Base-by-base conservation (phyloP, 768 basidiomycete genomes). In the Russula ochroleuca region DNA sequence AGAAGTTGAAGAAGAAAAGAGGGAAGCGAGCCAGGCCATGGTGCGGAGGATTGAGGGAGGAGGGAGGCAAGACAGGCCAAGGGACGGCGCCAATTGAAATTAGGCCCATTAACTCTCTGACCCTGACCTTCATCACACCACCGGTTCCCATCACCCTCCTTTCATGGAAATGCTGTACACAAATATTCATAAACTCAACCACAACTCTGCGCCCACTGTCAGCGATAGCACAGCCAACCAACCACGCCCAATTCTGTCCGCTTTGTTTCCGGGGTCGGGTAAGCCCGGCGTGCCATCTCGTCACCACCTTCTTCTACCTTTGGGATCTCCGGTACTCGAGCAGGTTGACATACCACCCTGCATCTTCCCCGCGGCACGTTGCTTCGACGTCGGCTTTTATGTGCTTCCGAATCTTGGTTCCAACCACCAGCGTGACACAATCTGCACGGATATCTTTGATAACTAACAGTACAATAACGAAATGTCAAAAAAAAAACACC, bases 11-110 rank as follows among this genome's bases (percentile, higher is more conserved):
- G 79, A 72, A 23, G 81, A 78, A 75, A 91, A 90, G 61, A 89
- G 77, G 68, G 84, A 83, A 33, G 80, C 75, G 54, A 91, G 76
- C 89, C 89, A 91, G 76, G 85, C 84, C 89, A 91, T 91, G 62
- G 47, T 45, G 62, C 50, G 53, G 61, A 37, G 52, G 40, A 31
- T 38, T 25, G 65, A 47, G 31, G 63, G 49, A 23, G 54, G 43
- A n/a, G 55, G 33, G 47, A n/a, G 31, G 45, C 45, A 47, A 52
- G 41, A 43, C 43, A 17, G 23, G 21, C 17, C 31, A 8, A 35
- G 8, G 2, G 9, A 21, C 31, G 28, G 40, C 31, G 23, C 21
- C n/a, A 33, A 47, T 21, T 45, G 9, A 45, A 51, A 50, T 51
- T 51, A 15, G 17, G 3, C 17, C n/a, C 15, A 17, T 50, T 45